These are phyloP conservation scores for Penicillium psychrosexuale DNA, from an alignment of 2,329 filamentous ascomycete genomes.

Conservation along the genomic window DNA sequence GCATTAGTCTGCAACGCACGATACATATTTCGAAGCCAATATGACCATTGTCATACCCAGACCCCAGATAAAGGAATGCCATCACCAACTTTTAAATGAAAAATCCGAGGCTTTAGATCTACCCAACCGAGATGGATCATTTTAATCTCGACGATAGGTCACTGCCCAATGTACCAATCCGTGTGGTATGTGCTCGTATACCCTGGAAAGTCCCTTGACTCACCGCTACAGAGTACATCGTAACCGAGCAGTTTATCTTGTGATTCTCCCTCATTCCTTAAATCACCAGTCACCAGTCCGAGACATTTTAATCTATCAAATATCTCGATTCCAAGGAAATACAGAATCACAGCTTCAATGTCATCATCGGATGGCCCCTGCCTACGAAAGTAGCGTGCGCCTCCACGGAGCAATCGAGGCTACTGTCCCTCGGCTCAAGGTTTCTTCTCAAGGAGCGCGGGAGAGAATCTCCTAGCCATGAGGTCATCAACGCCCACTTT, in stretches of 20 bases:
- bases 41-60: neutral
- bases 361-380: neutral
- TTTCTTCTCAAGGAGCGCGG: slow-evolving; percentile 10
- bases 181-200: neutral
- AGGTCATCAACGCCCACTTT: slow-evolving; percentile 7
- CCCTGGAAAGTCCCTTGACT: neutral
- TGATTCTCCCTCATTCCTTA: neutral
- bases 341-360: neutral
- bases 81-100: neutral
- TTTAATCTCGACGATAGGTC: neutral
- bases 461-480: neutral
- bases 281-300: neutral
- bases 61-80: no score
- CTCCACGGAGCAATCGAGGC: slow-evolving; percentile 1
- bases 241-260: slow-evolving; percentile 3
- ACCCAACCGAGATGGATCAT: neutral
- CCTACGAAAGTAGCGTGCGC: slow-evolving; percentile 2
- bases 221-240: neutral
- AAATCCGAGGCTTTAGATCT: neutral
- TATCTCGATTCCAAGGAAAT: neutral
- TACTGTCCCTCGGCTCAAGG: slow-evolving; percentile 5
- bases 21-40: neutral
- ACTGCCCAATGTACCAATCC: neutral
- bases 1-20: neutral
- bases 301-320: neutral